These are phyloP conservation scores for Debaryomyces castellii DNA, from an alignment of 805 yeast genomes.

Conservation along the genomic window DNA sequence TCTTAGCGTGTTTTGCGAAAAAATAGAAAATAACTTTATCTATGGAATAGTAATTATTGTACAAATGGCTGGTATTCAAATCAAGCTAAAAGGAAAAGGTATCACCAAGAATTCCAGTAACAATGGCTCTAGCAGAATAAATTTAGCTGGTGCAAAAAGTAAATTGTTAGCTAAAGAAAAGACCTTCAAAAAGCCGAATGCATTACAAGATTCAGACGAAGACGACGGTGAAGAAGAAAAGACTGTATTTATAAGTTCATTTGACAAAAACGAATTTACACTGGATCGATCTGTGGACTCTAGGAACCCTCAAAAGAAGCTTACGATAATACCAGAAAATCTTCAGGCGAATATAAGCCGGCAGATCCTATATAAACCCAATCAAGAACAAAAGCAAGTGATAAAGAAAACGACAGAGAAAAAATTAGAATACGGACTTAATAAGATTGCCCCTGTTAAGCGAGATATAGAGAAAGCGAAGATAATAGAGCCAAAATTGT, in stretches of 20 bases:
- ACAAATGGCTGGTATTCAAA: conserved; percentile 21
- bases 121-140: not conserved
- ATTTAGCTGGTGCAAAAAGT: not conserved
- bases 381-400: conserved; percentile 8
- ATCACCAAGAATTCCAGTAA: conserved; percentile 5
- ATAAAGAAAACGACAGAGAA: conserved; percentile 3
- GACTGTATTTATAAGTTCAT: conserved; percentile 19
- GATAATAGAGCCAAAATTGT: not conserved
- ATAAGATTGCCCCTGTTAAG: conserved; percentile 5
- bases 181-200: not conserved
- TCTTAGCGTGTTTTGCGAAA: conserved; percentile 1
- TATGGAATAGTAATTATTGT: not conserved
- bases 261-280: conserved; percentile 17
- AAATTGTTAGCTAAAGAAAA: not conserved
- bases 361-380: conserved; percentile 5
- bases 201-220: conserved; percentile 10
- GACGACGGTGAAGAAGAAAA: conserved; percentile 22
- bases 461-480: not conserved
- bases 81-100: conserved; percentile 16
- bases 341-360: conserved; percentile 8
- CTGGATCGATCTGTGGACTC: conserved; percentile 9
- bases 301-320: conserved; percentile 7
- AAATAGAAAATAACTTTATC: not conserved
- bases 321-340: conserved; percentile 18
- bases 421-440: conserved; percentile 16